Evolutionary conservation across 192 early-diverging fungal species (phyloP), one percentile per base, ranked within the genome.

Genomic region (Mortierella antarctica): DNA sequence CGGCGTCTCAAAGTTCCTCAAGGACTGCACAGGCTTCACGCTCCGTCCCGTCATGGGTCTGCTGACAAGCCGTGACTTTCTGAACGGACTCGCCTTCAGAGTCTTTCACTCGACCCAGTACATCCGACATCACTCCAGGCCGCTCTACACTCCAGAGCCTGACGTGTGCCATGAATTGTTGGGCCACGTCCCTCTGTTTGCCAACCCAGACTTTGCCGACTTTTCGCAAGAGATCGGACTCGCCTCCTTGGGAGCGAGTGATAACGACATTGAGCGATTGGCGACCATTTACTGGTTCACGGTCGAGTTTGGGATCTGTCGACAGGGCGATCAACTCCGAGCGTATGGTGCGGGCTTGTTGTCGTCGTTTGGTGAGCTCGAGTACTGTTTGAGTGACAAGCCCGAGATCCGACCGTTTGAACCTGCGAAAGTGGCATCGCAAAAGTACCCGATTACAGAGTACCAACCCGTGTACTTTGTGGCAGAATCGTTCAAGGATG

Each of bases 41-140:
- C 70, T 98, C 57, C 91, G 97, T 17, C 97, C 97, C 7, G 95
- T 97, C 14, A 96, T 95, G 93, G 97, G 96, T 5, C 85, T 98
- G 14, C 83, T 98, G 58, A 94, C 94, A 23, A 92, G 94, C 12
- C 87, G 97, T 14, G 97, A 98, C 82, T 98, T 98, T 71, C 82
- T 98, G 71, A 98, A 98, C 77, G 93, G 92, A 41, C 88, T 98
- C 63, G 97, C 96, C 2, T 98, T 98, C 86, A 90, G 97, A 42
- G 96, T 97, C 7, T 98, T 98, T 87, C 94, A 97, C 83, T 93
- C 91, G 57, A 98, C 97, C 7, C 97, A 98, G 83, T 98, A 98
- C 76, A 96, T 98, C 81, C 93, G 97, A 18, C 97, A 98, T 76
- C 89, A 93, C 78, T 95, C 94, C 15, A 87, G 88, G 48, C 97